These are phyloP conservation scores for Micractinium conductrix DNA, from an alignment of 139 green algal genomes.

Conservation along the genomic window DNA sequence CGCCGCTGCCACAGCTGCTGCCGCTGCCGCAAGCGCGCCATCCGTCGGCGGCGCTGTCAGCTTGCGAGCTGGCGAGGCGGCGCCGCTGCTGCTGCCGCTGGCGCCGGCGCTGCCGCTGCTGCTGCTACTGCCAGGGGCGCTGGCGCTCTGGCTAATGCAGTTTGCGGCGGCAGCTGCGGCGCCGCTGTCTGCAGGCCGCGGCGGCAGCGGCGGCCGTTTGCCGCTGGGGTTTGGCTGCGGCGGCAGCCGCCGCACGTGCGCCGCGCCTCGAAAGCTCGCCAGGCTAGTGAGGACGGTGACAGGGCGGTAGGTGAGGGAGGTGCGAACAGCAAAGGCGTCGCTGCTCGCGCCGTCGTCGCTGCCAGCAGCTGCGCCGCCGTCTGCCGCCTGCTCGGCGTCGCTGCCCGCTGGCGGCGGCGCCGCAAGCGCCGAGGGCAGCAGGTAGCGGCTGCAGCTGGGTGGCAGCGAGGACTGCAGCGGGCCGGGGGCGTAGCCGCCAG, in stretches of 20 bases:
- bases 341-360: too few relatives aligned
- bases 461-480: background rate
- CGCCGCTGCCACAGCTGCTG: background rate
- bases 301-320: background rate
- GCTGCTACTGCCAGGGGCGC: background rate
- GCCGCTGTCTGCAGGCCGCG: background rate
- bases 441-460: conserved; percentile 17
- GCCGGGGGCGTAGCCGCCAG: background rate
- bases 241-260: conserved; percentile 13
- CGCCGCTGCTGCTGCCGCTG: conserved; percentile 2
- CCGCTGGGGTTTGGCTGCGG: conserved; percentile 30
- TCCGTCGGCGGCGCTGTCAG: background rate
- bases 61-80: background rate
- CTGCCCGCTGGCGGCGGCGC: too few relatives aligned
- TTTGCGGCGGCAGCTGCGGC: background rate
- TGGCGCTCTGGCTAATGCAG: background rate
- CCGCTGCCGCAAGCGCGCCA: background rate
- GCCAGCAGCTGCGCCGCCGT: background rate
- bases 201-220: conserved; percentile 7
- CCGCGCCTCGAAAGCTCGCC: conserved; percentile 8
- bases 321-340: background rate
- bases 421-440: background rate
- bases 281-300: conserved; percentile 38
- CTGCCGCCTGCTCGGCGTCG: too few relatives aligned
- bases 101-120: background rate